Evolutionary conservation across 306 rosid species (phyloP).

Genomic region (Astragalus membranaceus): DNA sequence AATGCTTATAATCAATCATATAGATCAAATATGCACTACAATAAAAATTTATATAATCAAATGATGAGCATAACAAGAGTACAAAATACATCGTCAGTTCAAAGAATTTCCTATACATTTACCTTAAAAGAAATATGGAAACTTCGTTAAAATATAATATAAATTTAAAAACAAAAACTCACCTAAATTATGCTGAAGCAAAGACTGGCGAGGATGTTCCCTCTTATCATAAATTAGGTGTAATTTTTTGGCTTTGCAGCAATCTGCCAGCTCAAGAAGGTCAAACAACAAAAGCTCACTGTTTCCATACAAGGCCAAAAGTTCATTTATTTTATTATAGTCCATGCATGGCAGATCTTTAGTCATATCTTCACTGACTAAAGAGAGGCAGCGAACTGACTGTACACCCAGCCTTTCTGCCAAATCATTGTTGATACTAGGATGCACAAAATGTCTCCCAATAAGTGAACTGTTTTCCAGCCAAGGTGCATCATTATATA

Average conservation of each 20-base stretch:
- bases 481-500: constrained; percentile 98
- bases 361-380: constrained; percentile 79
- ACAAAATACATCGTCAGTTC: background rate
- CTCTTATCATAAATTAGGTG: constrained; percentile 91
- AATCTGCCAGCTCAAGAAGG: constrained; percentile 96
- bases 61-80: background rate
- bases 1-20: background rate
- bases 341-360: constrained; percentile 93
- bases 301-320: constrained; percentile 66
- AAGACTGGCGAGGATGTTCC: constrained; percentile 86
- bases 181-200: constrained; percentile 97
- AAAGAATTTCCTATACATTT: constrained; percentile 7
- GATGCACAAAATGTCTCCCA: constrained; percentile 79
- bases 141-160: background rate
- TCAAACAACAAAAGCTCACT: constrained; percentile 72
- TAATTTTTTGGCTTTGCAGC: constrained; percentile 80
- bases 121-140: background rate
- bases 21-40: background rate
- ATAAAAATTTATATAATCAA: background rate
- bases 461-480: constrained; percentile 60
- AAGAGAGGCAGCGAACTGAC: constrained; percentile 82
- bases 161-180: background rate
- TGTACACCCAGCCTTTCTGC: constrained; percentile 81
- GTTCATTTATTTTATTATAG: constrained; percentile 70
- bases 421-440: constrained; percentile 82